These are phyloP conservation scores for Euclidium syriacum DNA, from an alignment of 345 rosid genomes.

Conservation along the genomic window DNA sequence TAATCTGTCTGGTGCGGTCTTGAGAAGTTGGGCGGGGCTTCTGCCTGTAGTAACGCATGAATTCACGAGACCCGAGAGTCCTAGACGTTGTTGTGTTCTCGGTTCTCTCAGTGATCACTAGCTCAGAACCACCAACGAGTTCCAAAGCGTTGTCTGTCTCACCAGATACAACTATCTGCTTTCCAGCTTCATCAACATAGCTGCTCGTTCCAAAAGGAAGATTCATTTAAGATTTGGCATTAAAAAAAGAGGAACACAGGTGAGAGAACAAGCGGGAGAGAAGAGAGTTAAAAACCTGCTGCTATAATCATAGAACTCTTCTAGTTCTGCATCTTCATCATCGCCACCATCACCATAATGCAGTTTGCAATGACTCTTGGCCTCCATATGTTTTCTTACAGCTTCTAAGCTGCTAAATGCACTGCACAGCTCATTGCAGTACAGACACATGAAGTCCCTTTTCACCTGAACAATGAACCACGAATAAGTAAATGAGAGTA, in stretches of 20 bases:
- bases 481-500: not conserved
- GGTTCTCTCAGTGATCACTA: slow-evolving; percentile 59
- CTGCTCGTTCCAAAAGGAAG: slow-evolving; percentile 35
- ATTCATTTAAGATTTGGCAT: not conserved
- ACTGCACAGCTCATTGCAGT: slow-evolving; percentile 74
- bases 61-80: slow-evolving; percentile 87
- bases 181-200: slow-evolving; percentile 70
- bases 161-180: slow-evolving; percentile 60
- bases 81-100: slow-evolving; percentile 40
- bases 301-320: slow-evolving; percentile 90
- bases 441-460: slow-evolving; percentile 82
- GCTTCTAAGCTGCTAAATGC: slow-evolving; percentile 88
- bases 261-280: not conserved
- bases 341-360: slow-evolving; percentile 89
- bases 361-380: slow-evolving; percentile 89
- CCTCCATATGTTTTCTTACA: slow-evolving; percentile 93
- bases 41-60: slow-evolving; percentile 81
- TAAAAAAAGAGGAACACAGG: not conserved
- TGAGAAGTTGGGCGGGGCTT: slow-evolving; percentile 77
- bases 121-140: slow-evolving; percentile 84
- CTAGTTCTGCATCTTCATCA: slow-evolving; percentile 88
- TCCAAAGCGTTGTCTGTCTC: slow-evolving; percentile 52
- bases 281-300: slow-evolving; percentile 59
- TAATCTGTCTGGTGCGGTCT: slow-evolving; percentile 42
- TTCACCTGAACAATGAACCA: slow-evolving; percentile 46